phyloP scores from a whole-genome alignment of 495 filamentous ascomycete genomes.

The Lophiotrema nucula region DNA sequence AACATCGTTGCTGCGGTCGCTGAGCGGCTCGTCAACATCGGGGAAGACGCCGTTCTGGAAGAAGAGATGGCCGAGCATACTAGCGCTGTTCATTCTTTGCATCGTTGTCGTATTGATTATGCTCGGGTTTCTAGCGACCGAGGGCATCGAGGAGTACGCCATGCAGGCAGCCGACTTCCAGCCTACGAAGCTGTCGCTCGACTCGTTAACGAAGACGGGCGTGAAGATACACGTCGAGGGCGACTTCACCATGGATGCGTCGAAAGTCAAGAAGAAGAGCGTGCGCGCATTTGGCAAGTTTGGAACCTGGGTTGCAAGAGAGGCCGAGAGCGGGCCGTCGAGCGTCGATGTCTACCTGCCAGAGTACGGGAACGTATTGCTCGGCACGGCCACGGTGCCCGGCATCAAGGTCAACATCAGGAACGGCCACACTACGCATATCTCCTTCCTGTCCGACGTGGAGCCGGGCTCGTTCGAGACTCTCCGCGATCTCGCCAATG shows the following conservation, averaged over 20 bases:
- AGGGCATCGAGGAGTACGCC: slow-evolving; percentile 77
- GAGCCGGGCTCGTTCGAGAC: slow-evolving; percentile 72
- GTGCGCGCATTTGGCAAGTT: slow-evolving; percentile 72
- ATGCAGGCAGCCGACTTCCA: slow-evolving; percentile 77
- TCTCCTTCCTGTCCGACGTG: slow-evolving; percentile 77
- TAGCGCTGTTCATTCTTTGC: slow-evolving; percentile 53
- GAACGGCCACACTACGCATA: slow-evolving; percentile 69
- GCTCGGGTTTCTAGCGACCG: slow-evolving; percentile 75
- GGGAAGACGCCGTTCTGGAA: slow-evolving; percentile 18
- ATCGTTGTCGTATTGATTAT: slow-evolving; percentile 53
- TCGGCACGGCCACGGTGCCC: slow-evolving; percentile 75
- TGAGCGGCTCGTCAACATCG: slow-evolving; percentile 3
- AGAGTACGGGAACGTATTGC: slow-evolving; percentile 72
- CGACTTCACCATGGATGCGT: slow-evolving; percentile 73
- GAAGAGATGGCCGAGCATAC: slow-evolving; percentile 57
- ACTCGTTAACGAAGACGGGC: slow-evolving; percentile 74
- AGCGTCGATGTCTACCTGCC: slow-evolving; percentile 77
- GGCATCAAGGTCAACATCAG: slow-evolving; percentile 69
- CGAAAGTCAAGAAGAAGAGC: slow-evolving; percentile 63
- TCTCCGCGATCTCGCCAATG: slow-evolving; percentile 75
- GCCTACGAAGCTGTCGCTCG: slow-evolving; percentile 76
- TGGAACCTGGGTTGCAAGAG: slow-evolving; percentile 75
- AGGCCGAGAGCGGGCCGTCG: slow-evolving; percentile 67
- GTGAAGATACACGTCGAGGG: slow-evolving; percentile 76
- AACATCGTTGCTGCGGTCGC: slow-evolving; percentile 20